Base-by-base conservation (phyloP, 179 eudicot genomes). In the Nepenthes alata region DNA sequence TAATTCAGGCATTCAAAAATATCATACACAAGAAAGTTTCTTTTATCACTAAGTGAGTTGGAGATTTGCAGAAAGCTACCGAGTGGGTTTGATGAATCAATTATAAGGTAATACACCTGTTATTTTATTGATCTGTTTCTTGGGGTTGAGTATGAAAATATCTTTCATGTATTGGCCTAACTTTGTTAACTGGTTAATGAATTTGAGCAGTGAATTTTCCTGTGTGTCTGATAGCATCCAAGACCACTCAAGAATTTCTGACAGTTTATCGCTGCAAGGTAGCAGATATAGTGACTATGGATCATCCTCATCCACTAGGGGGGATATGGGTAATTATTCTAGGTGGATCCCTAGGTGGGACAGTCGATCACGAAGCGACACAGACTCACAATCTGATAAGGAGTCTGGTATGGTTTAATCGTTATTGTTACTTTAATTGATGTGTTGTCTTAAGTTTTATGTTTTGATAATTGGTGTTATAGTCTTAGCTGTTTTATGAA, bases 11-110 rank as follows among this genome's bases (percentile, higher is more conserved):
- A 65, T 62, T 68, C 78, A 5, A 76, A 38, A 64, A 67, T 74
- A 60, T 71, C 87, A 34, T 93, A 87, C 63, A 54, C 94, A 35
- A 77, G 87, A 70, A 87, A 93, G 39, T 90, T 85, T 70, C 94
- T 93, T 37, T 59, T 93, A 59, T 82, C 96, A 2, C 72, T 87
- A 10, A 65, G 97, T 58, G 80, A 81, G 34, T 67, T 83, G 79
- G 99, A 90, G 62, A 68, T 69, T 62, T 90, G 97, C 86, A 79
- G 79, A 74, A 79, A 72, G 76, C 73, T 90, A 35, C 99, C 99
- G 1, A 63, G 59, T 59, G 99, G 85, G 47, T 85, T 87, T 55
- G 89, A 82, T 66, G 76, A 67, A 68, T 83, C 97, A 37, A 59
- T 87, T 60, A 44, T 81, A 41, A 83, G 96, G 99, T 93, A 81